Evolutionary conservation across 176 grass and related monocot species (phyloP), one percentile per base, ranked within the genome.

Genomic region (Areca catechu): DNA sequence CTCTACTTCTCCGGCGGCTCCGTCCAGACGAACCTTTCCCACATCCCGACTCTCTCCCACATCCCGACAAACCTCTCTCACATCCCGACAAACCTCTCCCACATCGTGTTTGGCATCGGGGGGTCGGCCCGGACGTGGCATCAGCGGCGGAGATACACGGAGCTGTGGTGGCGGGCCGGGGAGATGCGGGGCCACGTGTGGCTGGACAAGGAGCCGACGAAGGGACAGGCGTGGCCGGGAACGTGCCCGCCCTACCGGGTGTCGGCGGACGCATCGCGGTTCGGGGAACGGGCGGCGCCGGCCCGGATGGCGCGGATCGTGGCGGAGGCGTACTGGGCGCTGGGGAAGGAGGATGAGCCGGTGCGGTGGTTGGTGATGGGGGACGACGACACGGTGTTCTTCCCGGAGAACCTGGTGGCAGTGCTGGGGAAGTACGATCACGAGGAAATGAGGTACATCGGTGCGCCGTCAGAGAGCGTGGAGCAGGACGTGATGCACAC

Each of bases 301-400:
- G 74, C 93, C 50, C 80, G 93, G 57, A 88, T 98, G 76, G 93
- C 93, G 1, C 55, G 78, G 63, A 82, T 88, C 64, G 93, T 88
- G 16, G 93, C 56, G 27, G 93, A 92, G 53, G 80, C 87, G 16
- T 88, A 85, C 56, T 16, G 71, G 7, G 73, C 80, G 7, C 16
- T 10, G 0, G 28, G 30, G 24, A 22, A 3, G 23, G 54, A 37
- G 49, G 53, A 56, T 61, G 72, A 60, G 49, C 60, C 83, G 68
- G 72, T 63, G 49, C 67, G 92, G 68, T 96, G 92, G 92, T 90
- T 90, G 67, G 86, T 90, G 58, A 90, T 90, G 86, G 92, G 92
- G 17, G 92, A 96, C 75, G 92, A 97, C 75, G 92, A 97, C 86
- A 97, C 92, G 5, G 71, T 97, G 24, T 97, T 97, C 86, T 97